Evolutionary conservation across 352 stramenopile genomes (phyloP), one percentile per base, ranked within the genome.

Genomic region (Globisporangium spinosum): DNA sequence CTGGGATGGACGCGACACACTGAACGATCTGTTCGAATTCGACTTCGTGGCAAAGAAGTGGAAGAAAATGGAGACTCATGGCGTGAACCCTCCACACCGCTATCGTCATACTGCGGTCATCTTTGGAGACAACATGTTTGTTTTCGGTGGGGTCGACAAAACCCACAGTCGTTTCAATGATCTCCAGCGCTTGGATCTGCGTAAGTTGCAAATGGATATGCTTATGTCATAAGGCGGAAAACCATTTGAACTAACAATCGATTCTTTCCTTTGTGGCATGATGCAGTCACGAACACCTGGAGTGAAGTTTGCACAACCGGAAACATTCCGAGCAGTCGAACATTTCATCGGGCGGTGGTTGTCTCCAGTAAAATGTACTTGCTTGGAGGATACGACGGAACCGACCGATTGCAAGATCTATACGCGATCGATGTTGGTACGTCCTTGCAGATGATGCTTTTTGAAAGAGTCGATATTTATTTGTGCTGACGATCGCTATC

Each of bases 111-210:
- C 86, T 17, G 85, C 87, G 0, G 87, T 96, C 32, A 87, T 96
- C 23, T 93, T 80, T 57, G 87, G 80, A 7, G 80, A 93, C 59
- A 93, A 84, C 69, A 96, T 96, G 89, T 93, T 94, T 66, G 83
- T 96, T 12, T 96, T 96, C 71, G 89, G 89, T 40, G 89, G 89
- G n/a, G 89, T 96, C 6, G 89, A 96, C 80, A 96, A 96, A 69
- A 87, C 85, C 0, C 89, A 96, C 72, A 90, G 79, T 38, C 87
- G 89, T 2, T 96, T 95, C 56, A 95, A 95, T 66, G 89, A 96
- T 67, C 69, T 96, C 25, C 84, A 94, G 67, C 77, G 82, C 43
- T 76, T 95, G 3, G 82, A 95, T 67, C 69, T 94, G 20, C 73
- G 75, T 79, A 72, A 35, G 70, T 62, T 40, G 17, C n/a, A 20